A percentile compares a stretch with the other conserved stretches of the same genome.
Conservation (phyloP, 139 green algal species). For the Spirogloea muscicola region DNA sequence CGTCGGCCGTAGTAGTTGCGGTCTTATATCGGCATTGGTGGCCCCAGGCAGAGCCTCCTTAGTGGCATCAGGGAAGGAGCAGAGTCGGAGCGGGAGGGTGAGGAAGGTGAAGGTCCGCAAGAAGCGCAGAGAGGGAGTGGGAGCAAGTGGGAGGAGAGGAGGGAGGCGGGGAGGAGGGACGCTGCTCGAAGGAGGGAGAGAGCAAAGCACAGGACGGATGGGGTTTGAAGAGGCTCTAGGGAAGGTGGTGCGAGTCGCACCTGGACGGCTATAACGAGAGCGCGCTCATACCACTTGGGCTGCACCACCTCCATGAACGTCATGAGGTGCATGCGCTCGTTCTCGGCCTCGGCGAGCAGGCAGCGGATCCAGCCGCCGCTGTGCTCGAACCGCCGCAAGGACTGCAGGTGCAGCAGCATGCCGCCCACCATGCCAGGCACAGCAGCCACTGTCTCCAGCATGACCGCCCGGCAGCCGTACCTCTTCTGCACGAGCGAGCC, state of each 20-base stretch:
- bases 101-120: no score
- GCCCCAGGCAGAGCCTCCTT: no score
- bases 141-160: no score
- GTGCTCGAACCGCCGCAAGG: slow-evolving; percentile 71
- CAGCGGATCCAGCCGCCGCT: slow-evolving; percentile 90
- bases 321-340: slow-evolving; percentile 80
- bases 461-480: slow-evolving; percentile 46
- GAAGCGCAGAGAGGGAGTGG: no score
- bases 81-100: no score
- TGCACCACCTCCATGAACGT: slow-evolving; percentile 86
- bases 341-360: slow-evolving; percentile 93
- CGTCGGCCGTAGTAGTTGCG: slow-evolving; percentile 49
- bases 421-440: slow-evolving; percentile 62
- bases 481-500: slow-evolving; percentile 29
- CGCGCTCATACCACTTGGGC: slow-evolving; percentile 69
- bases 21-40: no score
- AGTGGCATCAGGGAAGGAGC: no score
- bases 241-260: no score
- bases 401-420: slow-evolving; percentile 84
- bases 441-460: slow-evolving; percentile 46
- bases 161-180: no score
- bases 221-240: no score
- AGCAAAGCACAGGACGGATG: no score
- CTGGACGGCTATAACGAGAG: slow-evolving; percentile 63
- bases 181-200: no score